Percentiles rank a stretch among this genome's conserved stretches.
phyloP scores from a whole-genome alignment of 2,329 filamentous ascomycete species.

The Truncatella angustata region DNA sequence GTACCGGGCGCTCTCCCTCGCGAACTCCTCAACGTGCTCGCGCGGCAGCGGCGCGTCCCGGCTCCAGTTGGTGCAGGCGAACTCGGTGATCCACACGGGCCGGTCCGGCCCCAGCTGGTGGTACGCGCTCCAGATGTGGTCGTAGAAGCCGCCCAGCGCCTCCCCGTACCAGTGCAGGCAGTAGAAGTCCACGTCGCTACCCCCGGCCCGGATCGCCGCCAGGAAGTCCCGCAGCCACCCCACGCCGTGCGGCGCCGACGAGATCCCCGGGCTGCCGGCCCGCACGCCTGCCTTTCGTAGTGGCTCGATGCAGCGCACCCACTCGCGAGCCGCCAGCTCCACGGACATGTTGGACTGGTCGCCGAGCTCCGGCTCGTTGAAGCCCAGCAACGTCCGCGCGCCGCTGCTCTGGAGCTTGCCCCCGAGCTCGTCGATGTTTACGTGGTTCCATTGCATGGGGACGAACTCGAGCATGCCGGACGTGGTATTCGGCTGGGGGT shows the following conservation, averaged over 20 bases:
- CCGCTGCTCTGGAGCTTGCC: not conserved
- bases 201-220: not conserved
- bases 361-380: not conserved
- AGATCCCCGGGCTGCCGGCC: not conserved
- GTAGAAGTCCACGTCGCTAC: conserved; percentile 4
- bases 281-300: not conserved
- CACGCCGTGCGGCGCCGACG: not conserved
- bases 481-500: not conserved
- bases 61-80: not conserved
- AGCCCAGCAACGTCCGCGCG: not conserved
- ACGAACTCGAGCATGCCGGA: not conserved
- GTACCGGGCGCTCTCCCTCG: not conserved
- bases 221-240: not conserved
- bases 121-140: not conserved
- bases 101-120: not conserved
- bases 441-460: conserved; percentile 4
- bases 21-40: not conserved
- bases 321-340: not conserved
- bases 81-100: conserved; percentile 1
- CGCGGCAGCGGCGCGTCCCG: not conserved
- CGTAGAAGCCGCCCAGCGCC: not conserved
- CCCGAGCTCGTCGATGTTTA: not conserved
- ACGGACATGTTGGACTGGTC: conserved; percentile 3
- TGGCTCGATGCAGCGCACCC: not conserved
- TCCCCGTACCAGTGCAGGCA: conserved; percentile 3